phyloP scores from a whole-genome alignment of 1,284 basidiomycete species.

The Prillingera fragicola region DNA sequence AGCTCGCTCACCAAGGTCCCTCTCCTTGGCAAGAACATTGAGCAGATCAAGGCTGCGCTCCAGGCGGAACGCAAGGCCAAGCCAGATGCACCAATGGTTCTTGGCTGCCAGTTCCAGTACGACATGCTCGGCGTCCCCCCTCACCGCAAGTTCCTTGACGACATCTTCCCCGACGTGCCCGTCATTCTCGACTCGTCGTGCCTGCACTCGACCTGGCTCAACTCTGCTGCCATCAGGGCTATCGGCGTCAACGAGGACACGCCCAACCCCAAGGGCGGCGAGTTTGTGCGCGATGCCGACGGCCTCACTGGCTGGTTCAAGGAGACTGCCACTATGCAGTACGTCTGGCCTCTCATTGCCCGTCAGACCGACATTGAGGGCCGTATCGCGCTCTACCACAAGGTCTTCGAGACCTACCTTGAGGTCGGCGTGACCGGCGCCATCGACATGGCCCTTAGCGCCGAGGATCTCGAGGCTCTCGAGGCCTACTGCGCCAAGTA shows the following conservation, averaged over 20 bases:
- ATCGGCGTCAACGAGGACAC: constrained; percentile 21
- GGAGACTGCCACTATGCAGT: constrained; percentile 26
- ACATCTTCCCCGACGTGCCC: constrained; percentile 23
- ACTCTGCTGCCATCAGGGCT: constrained; percentile 22
- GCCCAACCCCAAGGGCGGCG: constrained; percentile 26
- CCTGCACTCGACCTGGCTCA: constrained; percentile 32
- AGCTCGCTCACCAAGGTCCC: constrained; percentile 21
- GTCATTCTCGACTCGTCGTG: constrained; percentile 29
- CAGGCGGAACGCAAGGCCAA: constrained; percentile 2
- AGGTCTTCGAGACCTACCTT: constrained; percentile 24
- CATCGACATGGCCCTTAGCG: constrained; percentile 27
- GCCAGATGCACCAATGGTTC: constrained; percentile 11
- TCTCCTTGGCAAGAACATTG: constrained; percentile 11
- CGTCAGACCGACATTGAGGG: constrained; percentile 11
- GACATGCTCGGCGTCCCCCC: constrained; percentile 22
- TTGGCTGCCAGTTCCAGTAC: constrained; percentile 24
- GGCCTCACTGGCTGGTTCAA: constrained; percentile 27
- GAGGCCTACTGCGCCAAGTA: constrained; percentile 16
- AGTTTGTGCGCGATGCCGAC: constrained; percentile 24
- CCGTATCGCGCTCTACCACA: constrained; percentile 15
- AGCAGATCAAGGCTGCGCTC: constrained; percentile 18
- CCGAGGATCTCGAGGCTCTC: constrained; percentile 25
- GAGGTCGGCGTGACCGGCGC: constrained; percentile 26
- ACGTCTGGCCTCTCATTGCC: constrained; percentile 27
- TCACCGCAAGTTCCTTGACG: constrained; percentile 25